These are phyloP conservation scores for Tetracladium setigerum DNA, from an alignment of 495 filamentous ascomycete species.

Conservation along the genomic window DNA sequence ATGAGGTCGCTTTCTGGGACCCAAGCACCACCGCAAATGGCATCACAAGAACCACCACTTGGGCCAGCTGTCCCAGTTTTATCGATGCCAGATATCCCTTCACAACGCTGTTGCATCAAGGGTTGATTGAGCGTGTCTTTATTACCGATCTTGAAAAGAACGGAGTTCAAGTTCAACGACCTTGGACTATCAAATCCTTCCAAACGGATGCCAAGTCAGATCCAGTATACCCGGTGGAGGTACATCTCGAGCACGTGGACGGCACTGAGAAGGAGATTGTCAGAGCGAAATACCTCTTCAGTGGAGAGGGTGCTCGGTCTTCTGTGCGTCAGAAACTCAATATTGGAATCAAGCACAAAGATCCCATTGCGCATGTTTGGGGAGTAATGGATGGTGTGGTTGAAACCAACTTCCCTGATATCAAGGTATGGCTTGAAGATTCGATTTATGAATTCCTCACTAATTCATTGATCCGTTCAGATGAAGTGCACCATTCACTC, in stretches of 20 bases:
- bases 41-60: constrained; percentile 61
- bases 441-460: constrained; percentile 7
- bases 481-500: constrained; percentile 86
- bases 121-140: constrained; percentile 65
- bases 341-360: constrained; percentile 52
- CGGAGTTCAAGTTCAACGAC: constrained; percentile 47
- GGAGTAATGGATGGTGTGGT: constrained; percentile 73
- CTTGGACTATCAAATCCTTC: constrained; percentile 55
- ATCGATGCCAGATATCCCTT: constrained; percentile 73
- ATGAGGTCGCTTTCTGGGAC: constrained; percentile 77
- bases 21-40: constrained; percentile 46
- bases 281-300: constrained; percentile 51
- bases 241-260: constrained; percentile 67
- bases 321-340: constrained; percentile 53
- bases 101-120: constrained; percentile 69
- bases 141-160: constrained; percentile 57
- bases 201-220: constrained; percentile 45
- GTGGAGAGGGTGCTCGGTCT: constrained; percentile 53
- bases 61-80: constrained; percentile 64
- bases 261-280: constrained; percentile 52
- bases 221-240: constrained; percentile 57
- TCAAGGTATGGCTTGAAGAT: constrained; percentile 47
- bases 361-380: constrained; percentile 63
- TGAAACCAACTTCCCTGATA: constrained; percentile 69
- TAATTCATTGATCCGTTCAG: constrained; percentile 29